Percentiles rank a stretch among this genome's conserved stretches.
These are phyloP conservation scores for Eucommia ulmoides DNA, from an alignment of 257 asterid genomes.

Conservation along the genomic window DNA sequence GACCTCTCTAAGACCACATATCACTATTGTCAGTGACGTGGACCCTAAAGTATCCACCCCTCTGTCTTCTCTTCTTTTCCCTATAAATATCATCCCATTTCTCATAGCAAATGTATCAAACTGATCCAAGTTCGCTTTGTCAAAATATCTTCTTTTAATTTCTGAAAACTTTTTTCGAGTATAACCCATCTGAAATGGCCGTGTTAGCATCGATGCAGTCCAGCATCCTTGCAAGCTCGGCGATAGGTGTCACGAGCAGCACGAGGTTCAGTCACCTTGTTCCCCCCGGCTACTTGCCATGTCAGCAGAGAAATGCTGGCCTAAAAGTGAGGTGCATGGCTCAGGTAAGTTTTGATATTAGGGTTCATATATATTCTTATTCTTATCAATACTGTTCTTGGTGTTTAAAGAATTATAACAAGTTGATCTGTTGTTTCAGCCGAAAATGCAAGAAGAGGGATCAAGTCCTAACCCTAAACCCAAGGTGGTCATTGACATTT, in stretches of 20 bases:
- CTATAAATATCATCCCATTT: background rate
- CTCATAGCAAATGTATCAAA: too few species aligned
- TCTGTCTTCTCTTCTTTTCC: background rate
- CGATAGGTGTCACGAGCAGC: background rate
- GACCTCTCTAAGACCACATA: background rate
- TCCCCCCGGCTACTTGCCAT: background rate
- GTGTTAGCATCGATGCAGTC: background rate
- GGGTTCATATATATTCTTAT: background rate
- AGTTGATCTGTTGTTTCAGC: background rate
- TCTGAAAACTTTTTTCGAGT: background rate
- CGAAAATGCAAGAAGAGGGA: background rate
- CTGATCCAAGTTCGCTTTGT: too few species aligned
- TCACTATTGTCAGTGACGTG: background rate
- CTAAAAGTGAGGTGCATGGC: background rate
- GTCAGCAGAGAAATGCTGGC: background rate
- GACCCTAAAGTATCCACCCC: background rate
- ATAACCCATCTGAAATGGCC: background rate
- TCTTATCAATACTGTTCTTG: background rate
- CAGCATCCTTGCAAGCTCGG: background rate
- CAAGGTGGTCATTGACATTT: background rate
- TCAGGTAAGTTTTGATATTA: background rate
- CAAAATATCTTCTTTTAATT: too few species aligned
- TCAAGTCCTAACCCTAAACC: background rate
- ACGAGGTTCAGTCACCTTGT: background rate
- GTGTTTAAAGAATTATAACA: background rate